phyloP scores from a whole-genome alignment of 768 basidiomycete genomes.

The Macrolepiota fuliginosa region DNA sequence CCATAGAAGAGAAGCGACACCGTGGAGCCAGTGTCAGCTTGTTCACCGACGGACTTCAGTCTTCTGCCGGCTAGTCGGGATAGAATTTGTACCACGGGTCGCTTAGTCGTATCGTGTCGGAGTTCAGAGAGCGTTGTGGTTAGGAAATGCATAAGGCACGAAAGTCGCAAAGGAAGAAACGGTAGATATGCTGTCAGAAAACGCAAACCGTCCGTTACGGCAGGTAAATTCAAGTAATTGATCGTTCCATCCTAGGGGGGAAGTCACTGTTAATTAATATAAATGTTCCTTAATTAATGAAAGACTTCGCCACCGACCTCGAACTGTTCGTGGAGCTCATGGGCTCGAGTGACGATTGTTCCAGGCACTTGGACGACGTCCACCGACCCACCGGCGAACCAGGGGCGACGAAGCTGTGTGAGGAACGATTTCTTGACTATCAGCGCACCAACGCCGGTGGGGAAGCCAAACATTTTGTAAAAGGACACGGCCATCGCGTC shows the following conservation, averaged over 20 bases:
- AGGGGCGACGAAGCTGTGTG: slow-evolving; percentile 59
- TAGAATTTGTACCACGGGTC: slow-evolving; percentile 65
- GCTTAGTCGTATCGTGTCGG: slow-evolving; percentile 58
- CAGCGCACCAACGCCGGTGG: slow-evolving; percentile 81
- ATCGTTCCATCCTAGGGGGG: slow-evolving; percentile 73
- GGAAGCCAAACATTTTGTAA: slow-evolving; percentile 91
- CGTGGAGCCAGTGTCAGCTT: slow-evolving; percentile 63
- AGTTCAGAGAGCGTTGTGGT: slow-evolving; percentile 51
- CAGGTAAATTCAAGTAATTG: slow-evolving; percentile 74
- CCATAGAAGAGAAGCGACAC: slow-evolving; percentile 61
- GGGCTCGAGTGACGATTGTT: slow-evolving; percentile 56
- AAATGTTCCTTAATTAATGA: background rate
- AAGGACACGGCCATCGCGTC: slow-evolving; percentile 85
- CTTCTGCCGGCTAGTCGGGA: slow-evolving; percentile 57
- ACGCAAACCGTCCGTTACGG: slow-evolving; percentile 75
- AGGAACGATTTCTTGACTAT: slow-evolving; percentile 72
- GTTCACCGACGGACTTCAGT: slow-evolving; percentile 58
- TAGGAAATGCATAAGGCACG: slow-evolving; percentile 64
- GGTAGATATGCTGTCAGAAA: slow-evolving; percentile 79
- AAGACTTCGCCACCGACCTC: slow-evolving; percentile 48
- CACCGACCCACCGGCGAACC: slow-evolving; percentile 85
- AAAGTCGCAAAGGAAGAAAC: slow-evolving; percentile 73
- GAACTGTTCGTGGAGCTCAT: slow-evolving; percentile 67
- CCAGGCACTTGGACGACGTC: slow-evolving; percentile 85
- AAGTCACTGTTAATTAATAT: slow-evolving; percentile 8